Evolutionary conservation across 2,329 filamentous ascomycete genomes (phyloP), one percentile per base, ranked within the genome.

Genomic region (Colletotrichum theobromicola): DNA sequence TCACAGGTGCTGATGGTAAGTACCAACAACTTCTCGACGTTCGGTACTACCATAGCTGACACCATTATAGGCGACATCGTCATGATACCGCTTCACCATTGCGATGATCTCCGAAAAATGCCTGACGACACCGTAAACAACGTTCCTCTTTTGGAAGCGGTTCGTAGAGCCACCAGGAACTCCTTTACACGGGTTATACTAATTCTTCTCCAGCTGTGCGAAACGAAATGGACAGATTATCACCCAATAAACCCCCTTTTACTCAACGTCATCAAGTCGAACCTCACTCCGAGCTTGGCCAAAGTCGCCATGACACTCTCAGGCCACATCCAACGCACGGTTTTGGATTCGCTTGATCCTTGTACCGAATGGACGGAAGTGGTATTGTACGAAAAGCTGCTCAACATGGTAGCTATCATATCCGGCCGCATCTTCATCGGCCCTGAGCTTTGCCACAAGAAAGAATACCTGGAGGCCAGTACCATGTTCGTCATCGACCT

Each of bases 361-460:
- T 60, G 57, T 2, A 26, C 18, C 2, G 57, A 60, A 30, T 60
- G 57, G 57, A 30, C 57, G 3, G 57, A 60, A 32, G 28, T 60
- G 4, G 57, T 30, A 5, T 2, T 60, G 3, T 13, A 60, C 57
- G 26, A 34, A 0, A 32, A 30, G 15, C 18, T 60, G 28, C 18
- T 60, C 16, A n/a, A 85, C 32, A 84, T 88, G 46, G 84, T 89
- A 2, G 86, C 85, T 70, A 84, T 84, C 68, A 82, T 86, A 1
- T 87, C 86, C 0, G 87, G 87, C 5, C 81, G 84, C 15, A 79
- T 88, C 32, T 89, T 89, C 71, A 81, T 89, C 35, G 87, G 87
- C 8, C 78, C 85, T 4, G 85, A 87, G 67, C 81, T 88, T 4
- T 86, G 85, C 76, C 85, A 84, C 37, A 77, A 82, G 5, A 84